Evolutionary conservation across 257 asterid species (phyloP), one percentile per base, ranked within the genome.

Genomic region (Penstemon davidsonii): DNA sequence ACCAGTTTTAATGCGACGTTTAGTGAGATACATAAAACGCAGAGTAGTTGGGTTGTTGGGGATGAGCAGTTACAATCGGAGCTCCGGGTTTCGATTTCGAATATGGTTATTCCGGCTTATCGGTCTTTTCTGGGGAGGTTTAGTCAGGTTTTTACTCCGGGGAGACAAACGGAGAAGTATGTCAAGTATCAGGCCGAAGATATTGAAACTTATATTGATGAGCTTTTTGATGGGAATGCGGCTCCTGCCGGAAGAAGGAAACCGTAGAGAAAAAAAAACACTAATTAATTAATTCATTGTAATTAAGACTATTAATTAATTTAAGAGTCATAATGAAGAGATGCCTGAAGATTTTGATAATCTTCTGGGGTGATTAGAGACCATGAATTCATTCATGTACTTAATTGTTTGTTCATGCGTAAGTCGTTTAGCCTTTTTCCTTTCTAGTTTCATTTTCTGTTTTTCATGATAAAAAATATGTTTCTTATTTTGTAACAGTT

Each of bases 31-130:
- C 90, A 82, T 37, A 86, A 78, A 71, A 84, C 97, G 6, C 98
- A 92, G 76, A 82, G 87, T 43, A 47, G 58, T 58, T 92, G 98
- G 98, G 95, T 92, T 33, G 88, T 92, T 0, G 82, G 90, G 0
- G 98, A 92, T 39, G 97, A 88, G 64, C 98, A 92, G 81, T 86
- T 92, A 25, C 97, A 92, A 69, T 90, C 97, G 25, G 98, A 92
- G 84, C 92, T 92, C 0, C 73, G 98, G 60, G 98, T 92, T 19
- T 92, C 97, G 0, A 85, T 92, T 25, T 88, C 96, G 2, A 90
- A 92, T 68, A 92, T 90, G 98, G 98, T 92, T 6, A 83, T 92
- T 53, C 98, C 98, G 8, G 98, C 98, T 0, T 92, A 92, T 73
- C 76, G 98, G 37, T 92, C 98, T 8, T 92, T 90, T 66, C 25